Base-by-base conservation (phyloP, 805 yeast species). In the Pichia scutulata region DNA sequence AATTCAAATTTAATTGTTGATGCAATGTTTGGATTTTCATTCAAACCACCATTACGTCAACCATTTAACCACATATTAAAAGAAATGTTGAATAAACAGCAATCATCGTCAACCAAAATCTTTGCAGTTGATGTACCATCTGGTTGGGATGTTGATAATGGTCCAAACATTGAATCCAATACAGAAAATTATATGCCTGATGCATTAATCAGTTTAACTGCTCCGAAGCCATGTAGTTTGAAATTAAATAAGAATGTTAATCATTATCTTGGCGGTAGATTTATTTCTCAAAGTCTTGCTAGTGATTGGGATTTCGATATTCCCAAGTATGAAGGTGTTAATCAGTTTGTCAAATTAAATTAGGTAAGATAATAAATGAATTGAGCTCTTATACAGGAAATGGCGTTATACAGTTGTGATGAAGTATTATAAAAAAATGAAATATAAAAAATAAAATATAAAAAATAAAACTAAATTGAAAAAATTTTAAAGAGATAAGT, bases 141-240 rank as follows among this genome's bases (percentile, higher is more conserved):
- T 2, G 96, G 97, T 0, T 93, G 99, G 99, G 92, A 90, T 61
- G 98, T 93, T 12, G 95, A 93, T 60, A 61, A 75, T 8, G 99
- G 99, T 0, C 95, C 93, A 0, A 67, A 65, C 2, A 66, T 69
- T 12, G 68, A 64, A 0, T 60, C 71, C 18, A 44, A 40, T 1
- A 61, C 62, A 8, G 49, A 49, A 10, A 54, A 64, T 16, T 69
- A 66, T 19, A 71, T 71, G 24, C 95, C 97, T 0, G 66, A 75
- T 7, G 80, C 81, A 56, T 71, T 93, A 44, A 82, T 93, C 10
- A 85, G 95, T 46, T 70, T 93, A 45, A 90, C 98, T 0, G 97
- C 96, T 0, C 99, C 99, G 9, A 93, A 93, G 62, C 93, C 95
- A 0, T 90, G 95, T 48, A 80, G 95, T 2, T 24, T 26, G 23